Conservation (phyloP, 108 stramenopile species). For the Nitzschia sp. region DNA sequence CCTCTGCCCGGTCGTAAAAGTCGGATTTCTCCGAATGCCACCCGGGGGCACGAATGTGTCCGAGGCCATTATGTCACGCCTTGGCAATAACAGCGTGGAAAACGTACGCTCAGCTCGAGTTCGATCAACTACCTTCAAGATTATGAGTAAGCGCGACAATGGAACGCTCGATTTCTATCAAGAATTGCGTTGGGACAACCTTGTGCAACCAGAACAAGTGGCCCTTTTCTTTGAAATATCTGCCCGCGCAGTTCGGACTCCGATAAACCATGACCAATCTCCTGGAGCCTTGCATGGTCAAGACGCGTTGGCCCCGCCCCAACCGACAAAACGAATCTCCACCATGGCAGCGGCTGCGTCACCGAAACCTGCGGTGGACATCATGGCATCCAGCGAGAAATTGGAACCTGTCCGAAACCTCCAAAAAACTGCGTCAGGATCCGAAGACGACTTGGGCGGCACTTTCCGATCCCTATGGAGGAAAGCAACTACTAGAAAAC, state of each 20-base stretch:
- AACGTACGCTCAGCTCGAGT: conserved; percentile 32
- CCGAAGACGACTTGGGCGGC: conserved; percentile 16
- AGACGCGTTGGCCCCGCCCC: background rate
- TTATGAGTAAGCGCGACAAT: conserved; percentile 54
- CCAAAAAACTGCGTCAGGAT: conserved; percentile 11
- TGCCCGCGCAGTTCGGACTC: conserved; percentile 48
- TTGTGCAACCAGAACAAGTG: conserved; percentile 44
- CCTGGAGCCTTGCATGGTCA: conserved; percentile 14
- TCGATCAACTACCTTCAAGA: conserved; percentile 40
- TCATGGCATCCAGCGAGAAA: background rate
- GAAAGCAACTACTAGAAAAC: conserved; percentile 12
- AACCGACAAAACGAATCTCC: conserved; percentile 12
- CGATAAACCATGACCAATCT: conserved; percentile 39
- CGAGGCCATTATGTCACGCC: conserved; percentile 4
- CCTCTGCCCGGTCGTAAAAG: conserved; percentile 72
- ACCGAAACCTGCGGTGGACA: background rate
- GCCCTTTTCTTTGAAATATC: conserved; percentile 56
- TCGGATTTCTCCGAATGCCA: conserved; percentile 53
- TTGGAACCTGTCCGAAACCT: conserved; percentile 8
- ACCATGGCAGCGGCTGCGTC: background rate
- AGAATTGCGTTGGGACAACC: conserved; percentile 77
- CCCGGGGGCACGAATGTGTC: conserved; percentile 9
- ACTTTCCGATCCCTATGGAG: conserved; percentile 20
- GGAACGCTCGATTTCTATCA: conserved; percentile 75
- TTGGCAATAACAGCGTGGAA: conserved; percentile 25